A percentile compares a stretch with the other conserved stretches of the same genome.
Conservation (phyloP, 345 rosid genomes). For the Pelargonium nanum region DNA sequence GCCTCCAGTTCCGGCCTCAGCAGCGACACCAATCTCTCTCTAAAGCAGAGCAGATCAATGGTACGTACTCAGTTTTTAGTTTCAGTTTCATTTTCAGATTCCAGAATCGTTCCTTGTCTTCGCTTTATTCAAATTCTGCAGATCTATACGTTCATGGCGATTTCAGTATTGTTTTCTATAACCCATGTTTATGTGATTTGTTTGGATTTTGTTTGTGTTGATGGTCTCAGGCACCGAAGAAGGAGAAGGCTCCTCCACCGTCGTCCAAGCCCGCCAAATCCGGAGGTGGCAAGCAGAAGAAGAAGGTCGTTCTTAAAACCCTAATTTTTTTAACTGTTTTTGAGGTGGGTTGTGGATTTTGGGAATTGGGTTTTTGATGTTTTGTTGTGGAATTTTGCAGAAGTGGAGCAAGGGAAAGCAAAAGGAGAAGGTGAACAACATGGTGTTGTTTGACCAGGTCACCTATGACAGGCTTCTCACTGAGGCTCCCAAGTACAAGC, state of each 20-base stretch:
- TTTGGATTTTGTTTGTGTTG: not conserved
- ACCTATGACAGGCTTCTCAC: conserved; percentile 38
- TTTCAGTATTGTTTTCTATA: no score
- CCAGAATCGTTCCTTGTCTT: no score
- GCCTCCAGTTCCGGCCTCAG: no score
- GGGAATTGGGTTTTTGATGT: not conserved
- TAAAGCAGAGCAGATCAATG: no score
- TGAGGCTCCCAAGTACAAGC: conserved; percentile 48
- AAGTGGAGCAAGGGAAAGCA: conserved; percentile 61
- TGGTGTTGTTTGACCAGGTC: conserved; percentile 42
- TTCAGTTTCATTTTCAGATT: no score
- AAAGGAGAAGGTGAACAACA: conserved; percentile 55
- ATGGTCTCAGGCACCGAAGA: conserved; percentile 52
- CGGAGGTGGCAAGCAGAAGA: conserved; percentile 74
- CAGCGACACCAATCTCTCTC: no score
- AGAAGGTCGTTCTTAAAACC: conserved; percentile 48
- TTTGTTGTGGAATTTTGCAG: conserved; percentile 12
- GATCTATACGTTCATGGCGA: no score
- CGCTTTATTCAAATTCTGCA: no score
- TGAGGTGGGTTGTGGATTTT: no score
- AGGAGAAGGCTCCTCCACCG: conserved; percentile 65
- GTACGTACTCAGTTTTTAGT: no score
- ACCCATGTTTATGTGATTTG: no score
- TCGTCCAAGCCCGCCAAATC: conserved; percentile 66
- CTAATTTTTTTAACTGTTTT: not conserved